Conservation (phyloP, 495 filamentous ascomycete genomes). For the Aspergillus steynii region DNA sequence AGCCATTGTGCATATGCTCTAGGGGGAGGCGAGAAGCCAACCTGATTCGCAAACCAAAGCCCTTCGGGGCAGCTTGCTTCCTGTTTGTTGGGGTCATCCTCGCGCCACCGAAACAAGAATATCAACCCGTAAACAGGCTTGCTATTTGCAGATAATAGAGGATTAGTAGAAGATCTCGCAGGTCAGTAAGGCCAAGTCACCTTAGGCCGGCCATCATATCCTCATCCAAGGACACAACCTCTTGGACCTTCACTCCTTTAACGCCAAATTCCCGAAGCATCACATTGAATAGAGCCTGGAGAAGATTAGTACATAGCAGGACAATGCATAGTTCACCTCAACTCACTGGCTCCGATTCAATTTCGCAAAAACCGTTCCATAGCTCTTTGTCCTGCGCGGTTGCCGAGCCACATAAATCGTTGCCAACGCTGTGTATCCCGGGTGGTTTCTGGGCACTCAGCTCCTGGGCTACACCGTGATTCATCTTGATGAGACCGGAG, state of each 20-base stretch:
- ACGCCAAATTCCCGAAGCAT: constrained; percentile 81
- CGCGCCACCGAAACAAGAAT: constrained; percentile 74
- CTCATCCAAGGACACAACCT: constrained; percentile 74
- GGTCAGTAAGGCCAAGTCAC: constrained; percentile 37
- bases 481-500: not conserved
- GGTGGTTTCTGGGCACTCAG: constrained; percentile 20
- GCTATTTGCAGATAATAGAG: constrained; percentile 32
- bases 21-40: constrained; percentile 27
- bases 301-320: not conserved
- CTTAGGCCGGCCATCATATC: constrained; percentile 64
- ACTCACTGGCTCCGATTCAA: constrained; percentile 85
- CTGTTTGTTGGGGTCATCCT: constrained; percentile 58
- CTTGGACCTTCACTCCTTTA: constrained; percentile 69
- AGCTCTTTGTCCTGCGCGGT: constrained; percentile 41
- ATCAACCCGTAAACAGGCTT: constrained; percentile 79
- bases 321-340: not conserved
- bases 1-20: not conserved
- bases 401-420: constrained; percentile 38
- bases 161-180: not conserved
- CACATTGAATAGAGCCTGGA: constrained; percentile 76
- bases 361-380: constrained; percentile 82
- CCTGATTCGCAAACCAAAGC: constrained; percentile 96
- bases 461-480: constrained; percentile 25
- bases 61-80: constrained; percentile 62
- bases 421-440: constrained; percentile 15